A percentile compares a stretch with the other conserved stretches of the same genome.
phyloP scores from a whole-genome alignment of 2,329 filamentous ascomycete genomes.

The Pyricularia grisea region DNA sequence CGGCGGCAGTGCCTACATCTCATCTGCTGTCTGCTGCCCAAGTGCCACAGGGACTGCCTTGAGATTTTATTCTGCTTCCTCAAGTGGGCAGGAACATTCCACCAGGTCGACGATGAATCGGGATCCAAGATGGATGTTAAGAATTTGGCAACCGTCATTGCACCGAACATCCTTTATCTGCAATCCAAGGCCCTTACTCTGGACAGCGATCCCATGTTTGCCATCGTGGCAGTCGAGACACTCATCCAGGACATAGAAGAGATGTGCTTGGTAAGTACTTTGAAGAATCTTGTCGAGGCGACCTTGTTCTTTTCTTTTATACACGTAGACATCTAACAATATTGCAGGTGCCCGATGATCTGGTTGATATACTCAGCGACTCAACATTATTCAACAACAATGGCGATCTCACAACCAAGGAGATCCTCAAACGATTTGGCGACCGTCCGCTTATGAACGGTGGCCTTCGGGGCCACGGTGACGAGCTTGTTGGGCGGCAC shows the following conservation, averaged over 20 bases:
- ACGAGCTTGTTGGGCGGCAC: slow-evolving; percentile 47
- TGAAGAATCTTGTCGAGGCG: slow-evolving; percentile 9
- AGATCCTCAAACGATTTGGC: slow-evolving; percentile 89
- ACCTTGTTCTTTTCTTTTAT: slow-evolving; percentile 8
- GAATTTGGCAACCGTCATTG: slow-evolving; percentile 94
- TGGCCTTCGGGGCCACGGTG: slow-evolving; percentile 48
- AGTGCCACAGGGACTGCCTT: slow-evolving; percentile 84
- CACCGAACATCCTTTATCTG: slow-evolving; percentile 84
- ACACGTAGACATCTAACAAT: not conserved
- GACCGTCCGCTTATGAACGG: slow-evolving; percentile 48
- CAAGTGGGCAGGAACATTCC: slow-evolving; percentile 96
- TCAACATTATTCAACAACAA: slow-evolving; percentile 70
- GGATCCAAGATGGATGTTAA: slow-evolving; percentile 99
- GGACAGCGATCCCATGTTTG: slow-evolving; percentile 82
- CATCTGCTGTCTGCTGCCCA: slow-evolving; percentile 85
- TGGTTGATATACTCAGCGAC: slow-evolving; percentile 79
- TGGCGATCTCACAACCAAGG: slow-evolving; percentile 89
- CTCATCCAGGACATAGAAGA: slow-evolving; percentile 90
- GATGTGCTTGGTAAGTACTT: slow-evolving; percentile 86
- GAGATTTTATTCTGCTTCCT: slow-evolving; percentile 94
- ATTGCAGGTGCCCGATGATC: slow-evolving; percentile 78
- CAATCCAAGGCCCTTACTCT: slow-evolving; percentile 54
- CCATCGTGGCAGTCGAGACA: slow-evolving; percentile 85
- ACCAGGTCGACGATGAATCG: slow-evolving; percentile 91
- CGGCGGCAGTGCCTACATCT: slow-evolving; percentile 81